These are phyloP conservation scores for Plenodomus tracheiphilus DNA, from an alignment of 2,329 filamentous ascomycete species.

Conservation along the genomic window DNA sequence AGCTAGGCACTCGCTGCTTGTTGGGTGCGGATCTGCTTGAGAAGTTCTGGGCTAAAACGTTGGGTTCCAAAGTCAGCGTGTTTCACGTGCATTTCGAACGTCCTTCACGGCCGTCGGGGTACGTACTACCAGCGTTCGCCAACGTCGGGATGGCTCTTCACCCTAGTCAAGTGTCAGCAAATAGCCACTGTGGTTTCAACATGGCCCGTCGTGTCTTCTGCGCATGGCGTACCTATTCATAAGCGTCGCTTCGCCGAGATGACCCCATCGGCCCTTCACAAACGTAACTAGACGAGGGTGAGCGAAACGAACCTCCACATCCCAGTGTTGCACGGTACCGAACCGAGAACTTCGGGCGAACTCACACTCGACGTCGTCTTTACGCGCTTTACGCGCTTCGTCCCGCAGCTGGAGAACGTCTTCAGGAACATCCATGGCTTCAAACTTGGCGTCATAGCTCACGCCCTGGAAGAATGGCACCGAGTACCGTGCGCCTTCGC, in stretches of 20 bases:
- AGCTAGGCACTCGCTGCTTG: conserved; percentile 30
- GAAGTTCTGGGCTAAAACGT: conserved; percentile 41
- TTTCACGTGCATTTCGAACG: not conserved
- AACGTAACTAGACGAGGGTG: conserved; percentile 63
- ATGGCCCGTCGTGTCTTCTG: not conserved
- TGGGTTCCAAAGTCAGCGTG: not conserved
- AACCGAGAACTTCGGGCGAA: not conserved
- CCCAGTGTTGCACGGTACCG: not conserved
- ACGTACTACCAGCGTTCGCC: conserved; percentile 68
- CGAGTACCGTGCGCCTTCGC: conserved; percentile 72
- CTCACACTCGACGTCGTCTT: conserved; percentile 70
- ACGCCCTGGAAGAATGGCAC: conserved; percentile 91
- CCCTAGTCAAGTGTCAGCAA: conserved; percentile 41
- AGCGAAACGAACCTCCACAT: not conserved
- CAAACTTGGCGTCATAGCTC: conserved; percentile 76
- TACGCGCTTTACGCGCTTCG: conserved; percentile 62
- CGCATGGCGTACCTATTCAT: conserved; percentile 58
- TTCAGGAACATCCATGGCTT: conserved; percentile 71
- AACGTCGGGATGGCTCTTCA: conserved; percentile 87
- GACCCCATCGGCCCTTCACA: conserved; percentile 65
- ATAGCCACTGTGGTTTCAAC: not conserved
- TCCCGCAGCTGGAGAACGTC: conserved; percentile 65
- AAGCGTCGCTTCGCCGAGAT: conserved; percentile 79
- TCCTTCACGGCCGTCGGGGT: not conserved
- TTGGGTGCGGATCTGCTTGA: conserved; percentile 48